Conservation (phyloP, 1,284 basidiomycete genomes). For the Malassezia sp. region DNA sequence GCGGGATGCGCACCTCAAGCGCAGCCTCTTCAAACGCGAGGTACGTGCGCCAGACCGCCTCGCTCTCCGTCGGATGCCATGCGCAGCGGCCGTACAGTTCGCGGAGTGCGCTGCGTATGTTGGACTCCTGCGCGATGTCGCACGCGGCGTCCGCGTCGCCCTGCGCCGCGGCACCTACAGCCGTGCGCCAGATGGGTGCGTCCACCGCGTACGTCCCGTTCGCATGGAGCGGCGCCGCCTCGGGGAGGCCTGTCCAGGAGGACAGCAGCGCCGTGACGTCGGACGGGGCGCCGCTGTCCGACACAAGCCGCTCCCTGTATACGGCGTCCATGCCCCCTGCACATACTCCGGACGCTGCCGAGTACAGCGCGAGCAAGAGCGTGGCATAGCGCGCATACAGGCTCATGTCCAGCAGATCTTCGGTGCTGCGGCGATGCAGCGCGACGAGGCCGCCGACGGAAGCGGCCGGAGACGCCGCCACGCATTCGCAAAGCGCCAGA, state of each 20-base stretch:
- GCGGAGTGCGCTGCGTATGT: slow-evolving; percentile 2
- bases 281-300: not conserved
- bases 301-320: not conserved
- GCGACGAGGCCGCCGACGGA: slow-evolving; percentile 9
- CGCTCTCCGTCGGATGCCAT: slow-evolving; percentile 18
- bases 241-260: slow-evolving; percentile 7
- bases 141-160: slow-evolving; percentile 12
- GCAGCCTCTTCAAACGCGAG: slow-evolving; percentile 25
- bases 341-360: too few species aligned
- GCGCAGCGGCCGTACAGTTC: slow-evolving; percentile 12
- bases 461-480: not conserved
- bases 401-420: slow-evolving; percentile 7
- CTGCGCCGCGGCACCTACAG: too few species aligned
- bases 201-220: slow-evolving; percentile 8
- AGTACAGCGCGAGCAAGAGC: slow-evolving; percentile 1
- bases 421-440: slow-evolving; percentile 19
- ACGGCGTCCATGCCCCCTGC: too few species aligned
- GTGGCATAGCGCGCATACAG: slow-evolving; percentile 22
- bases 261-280: not conserved
- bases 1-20: too few species aligned
- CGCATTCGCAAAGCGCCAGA: not conserved
- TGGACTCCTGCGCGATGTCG: not conserved
- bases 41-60: slow-evolving; percentile 27
- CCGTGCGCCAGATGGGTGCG: too few species aligned
- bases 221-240: slow-evolving; percentile 9